Conservation (phyloP, 208 protist genomes). For the Crithidia mellificae region DNA sequence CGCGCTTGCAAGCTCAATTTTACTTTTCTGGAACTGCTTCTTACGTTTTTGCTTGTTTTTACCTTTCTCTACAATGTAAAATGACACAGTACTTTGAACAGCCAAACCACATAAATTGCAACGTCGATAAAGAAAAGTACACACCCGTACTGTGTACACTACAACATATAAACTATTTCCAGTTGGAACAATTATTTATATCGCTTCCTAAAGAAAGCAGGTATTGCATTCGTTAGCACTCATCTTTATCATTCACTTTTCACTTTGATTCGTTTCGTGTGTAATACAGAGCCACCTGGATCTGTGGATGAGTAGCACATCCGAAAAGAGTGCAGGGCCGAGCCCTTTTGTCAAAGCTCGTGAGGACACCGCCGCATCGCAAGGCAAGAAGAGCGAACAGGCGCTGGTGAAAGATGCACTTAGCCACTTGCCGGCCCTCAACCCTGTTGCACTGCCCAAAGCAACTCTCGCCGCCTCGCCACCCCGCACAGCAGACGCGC, state of each 20-base stretch:
- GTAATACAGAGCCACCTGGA: neutral
- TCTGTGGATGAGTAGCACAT: neutral
- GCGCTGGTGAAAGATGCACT: conserved; percentile 10
- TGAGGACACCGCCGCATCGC: neutral
- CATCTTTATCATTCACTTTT: neutral
- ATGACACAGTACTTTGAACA: too few species aligned
- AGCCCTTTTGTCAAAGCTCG: neutral
- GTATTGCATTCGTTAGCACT: too few species aligned
- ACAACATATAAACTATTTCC: too few species aligned
- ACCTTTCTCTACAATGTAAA: too few species aligned
- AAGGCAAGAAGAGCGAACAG: neutral
- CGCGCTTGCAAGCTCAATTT: too few species aligned
- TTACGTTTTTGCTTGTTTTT: too few species aligned
- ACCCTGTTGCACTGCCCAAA: neutral
- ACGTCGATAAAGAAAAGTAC: too few species aligned
- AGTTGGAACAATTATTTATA: too few species aligned
- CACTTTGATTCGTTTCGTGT: neutral
- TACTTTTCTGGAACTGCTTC: too few species aligned
- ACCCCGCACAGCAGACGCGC: neutral
- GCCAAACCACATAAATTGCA: too few species aligned
- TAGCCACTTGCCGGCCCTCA: conserved; percentile 6
- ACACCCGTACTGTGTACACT: too few species aligned
- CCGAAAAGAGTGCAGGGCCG: neutral
- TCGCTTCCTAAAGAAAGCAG: too few species aligned
- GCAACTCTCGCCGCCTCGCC: neutral